Conservation (phyloP, 2,329 filamentous ascomycete species). For the Berkeleyomyces basicola region DNA sequence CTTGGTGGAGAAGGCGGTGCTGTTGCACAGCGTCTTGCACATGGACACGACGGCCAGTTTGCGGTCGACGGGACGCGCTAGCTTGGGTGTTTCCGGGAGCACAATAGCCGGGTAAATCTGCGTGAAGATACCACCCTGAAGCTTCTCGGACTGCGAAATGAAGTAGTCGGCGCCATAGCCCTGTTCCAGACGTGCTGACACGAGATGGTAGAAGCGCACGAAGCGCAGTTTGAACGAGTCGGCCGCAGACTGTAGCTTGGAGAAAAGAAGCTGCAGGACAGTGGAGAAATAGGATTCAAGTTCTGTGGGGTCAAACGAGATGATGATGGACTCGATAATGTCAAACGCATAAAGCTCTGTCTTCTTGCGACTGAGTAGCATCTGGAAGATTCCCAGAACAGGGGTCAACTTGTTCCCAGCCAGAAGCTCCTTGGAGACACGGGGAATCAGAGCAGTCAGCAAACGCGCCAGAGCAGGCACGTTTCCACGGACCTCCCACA, state of each 20-base stretch:
- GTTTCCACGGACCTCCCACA: conserved; percentile 89
- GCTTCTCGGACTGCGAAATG: conserved; percentile 62
- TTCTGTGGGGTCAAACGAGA: conserved; percentile 48
- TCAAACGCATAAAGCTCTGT: conserved; percentile 83
- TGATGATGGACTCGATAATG: conserved; percentile 65
- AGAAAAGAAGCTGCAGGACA: conserved; percentile 70
- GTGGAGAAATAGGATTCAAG: conserved; percentile 63
- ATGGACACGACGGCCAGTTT: conserved; percentile 88
- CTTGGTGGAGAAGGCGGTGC: conserved; percentile 61
- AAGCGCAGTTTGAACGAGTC: conserved; percentile 79
- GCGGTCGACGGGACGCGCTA: conserved; percentile 73
- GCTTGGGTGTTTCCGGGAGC: conserved; percentile 73
- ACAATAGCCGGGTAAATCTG: conserved; percentile 77
- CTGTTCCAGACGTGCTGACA: conserved; percentile 59
- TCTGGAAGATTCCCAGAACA: conserved; percentile 91
- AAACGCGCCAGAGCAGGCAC: conserved; percentile 80
- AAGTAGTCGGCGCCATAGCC: conserved; percentile 90
- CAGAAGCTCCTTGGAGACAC: conserved; percentile 55
- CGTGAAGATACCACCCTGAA: conserved; percentile 67
- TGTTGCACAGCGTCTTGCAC: conserved; percentile 81
- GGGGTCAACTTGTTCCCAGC: conserved; percentile 69
- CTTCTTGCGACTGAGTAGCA: conserved; percentile 62
- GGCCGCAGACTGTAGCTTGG: conserved; percentile 48
- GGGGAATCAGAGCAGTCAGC: conserved; percentile 66
- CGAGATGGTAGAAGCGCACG: conserved; percentile 84